These are phyloP conservation scores for Vicia faba DNA, from an alignment of 306 rosid species.

Conservation along the genomic window DNA sequence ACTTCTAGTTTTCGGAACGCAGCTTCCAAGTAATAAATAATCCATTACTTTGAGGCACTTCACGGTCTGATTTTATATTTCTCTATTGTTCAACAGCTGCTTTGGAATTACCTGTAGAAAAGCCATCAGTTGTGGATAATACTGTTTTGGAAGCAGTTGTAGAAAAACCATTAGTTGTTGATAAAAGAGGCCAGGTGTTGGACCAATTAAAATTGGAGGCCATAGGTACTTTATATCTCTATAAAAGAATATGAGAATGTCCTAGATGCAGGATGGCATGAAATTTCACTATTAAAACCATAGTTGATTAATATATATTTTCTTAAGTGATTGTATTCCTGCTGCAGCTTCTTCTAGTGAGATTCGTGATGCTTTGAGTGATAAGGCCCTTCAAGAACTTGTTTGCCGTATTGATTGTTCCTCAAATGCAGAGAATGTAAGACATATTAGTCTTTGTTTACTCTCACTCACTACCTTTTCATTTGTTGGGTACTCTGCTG, in stretches of 20 bases:
- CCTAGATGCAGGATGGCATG: neutral
- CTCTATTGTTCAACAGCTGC: constrained; percentile 46
- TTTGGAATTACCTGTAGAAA: constrained; percentile 42
- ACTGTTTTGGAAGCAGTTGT: constrained; percentile 37
- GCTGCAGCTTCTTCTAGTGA: constrained; percentile 80
- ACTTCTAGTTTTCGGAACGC: neutral
- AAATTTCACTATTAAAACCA: constrained; percentile 20
- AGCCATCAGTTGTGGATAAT: constrained; percentile 51
- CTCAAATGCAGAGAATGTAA: constrained; percentile 65
- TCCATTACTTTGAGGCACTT: constrained; percentile 10
- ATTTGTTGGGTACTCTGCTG: constrained; percentile 10
- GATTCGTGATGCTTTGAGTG: constrained; percentile 59
- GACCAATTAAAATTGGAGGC: constrained; percentile 67
- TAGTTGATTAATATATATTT: neutral
- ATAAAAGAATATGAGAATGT: constrained; percentile 7
- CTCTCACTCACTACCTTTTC: neutral
- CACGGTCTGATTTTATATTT: constrained; percentile 31
- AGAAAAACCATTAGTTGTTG: constrained; percentile 51
- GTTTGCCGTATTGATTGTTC: constrained; percentile 57
- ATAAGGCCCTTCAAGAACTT: constrained; percentile 63
- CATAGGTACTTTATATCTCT: constrained; percentile 50
- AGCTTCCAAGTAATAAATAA: neutral
- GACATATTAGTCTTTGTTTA: constrained; percentile 24
- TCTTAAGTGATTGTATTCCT: constrained; percentile 26
- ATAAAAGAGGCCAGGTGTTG: constrained; percentile 51